Conservation (phyloP, 257 asterid genomes). For the Nicotiana noctiflora region DNA sequence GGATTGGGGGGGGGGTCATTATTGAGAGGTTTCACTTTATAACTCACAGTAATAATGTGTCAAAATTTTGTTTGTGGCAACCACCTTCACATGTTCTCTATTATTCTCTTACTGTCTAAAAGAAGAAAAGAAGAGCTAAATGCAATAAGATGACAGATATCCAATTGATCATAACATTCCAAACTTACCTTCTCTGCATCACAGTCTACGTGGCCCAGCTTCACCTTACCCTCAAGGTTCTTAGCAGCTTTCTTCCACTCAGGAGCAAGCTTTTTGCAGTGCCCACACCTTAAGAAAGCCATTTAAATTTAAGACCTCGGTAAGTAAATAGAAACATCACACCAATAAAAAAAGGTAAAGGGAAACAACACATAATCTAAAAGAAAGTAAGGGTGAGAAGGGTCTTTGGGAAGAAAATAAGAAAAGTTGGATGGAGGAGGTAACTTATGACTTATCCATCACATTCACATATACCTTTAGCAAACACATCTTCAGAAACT, state of each 20-base stretch:
- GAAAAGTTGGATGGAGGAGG: neutral
- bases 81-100: neutral
- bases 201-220: constrained; percentile 96
- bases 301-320: neutral
- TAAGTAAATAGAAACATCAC: neutral
- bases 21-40: neutral
- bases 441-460: neutral
- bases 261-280: constrained; percentile 97
- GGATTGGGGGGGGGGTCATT: too few relatives aligned
- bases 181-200: constrained; percentile 78
- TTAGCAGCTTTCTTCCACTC: constrained; percentile 98
- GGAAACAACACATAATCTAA: neutral
- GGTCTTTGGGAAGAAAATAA: neutral
- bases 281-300: constrained; percentile 72
- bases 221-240: constrained; percentile 84
- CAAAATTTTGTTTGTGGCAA: neutral
- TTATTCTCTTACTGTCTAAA: neutral
- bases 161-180: neutral
- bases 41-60: neutral
- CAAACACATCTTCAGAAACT: neutral
- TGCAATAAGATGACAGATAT: neutral
- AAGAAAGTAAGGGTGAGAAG: neutral
- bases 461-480: neutral
- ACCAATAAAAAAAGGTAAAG: neutral
- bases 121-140: neutral